Conservation (phyloP, 2,329 filamentous ascomycete genomes). For the Cryphonectria naterciae region DNA sequence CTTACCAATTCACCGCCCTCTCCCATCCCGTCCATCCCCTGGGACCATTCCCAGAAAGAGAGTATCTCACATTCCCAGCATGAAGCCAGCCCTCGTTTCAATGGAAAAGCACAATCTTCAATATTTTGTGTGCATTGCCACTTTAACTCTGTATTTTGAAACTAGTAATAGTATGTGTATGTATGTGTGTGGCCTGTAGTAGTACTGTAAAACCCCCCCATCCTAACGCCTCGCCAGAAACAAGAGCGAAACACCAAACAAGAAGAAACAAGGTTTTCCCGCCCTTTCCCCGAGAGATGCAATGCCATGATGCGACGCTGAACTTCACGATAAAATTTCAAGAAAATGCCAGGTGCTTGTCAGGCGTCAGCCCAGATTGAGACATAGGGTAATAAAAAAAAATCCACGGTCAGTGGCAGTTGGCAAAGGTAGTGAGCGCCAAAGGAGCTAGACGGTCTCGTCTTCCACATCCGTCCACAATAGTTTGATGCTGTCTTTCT, state of each 20-base stretch:
- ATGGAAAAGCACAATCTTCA: background rate
- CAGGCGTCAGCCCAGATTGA: background rate
- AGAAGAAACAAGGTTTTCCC: no score
- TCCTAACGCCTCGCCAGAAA: slow-evolving; percentile 19
- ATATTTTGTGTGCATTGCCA: slow-evolving; percentile 2
- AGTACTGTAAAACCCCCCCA: background rate
- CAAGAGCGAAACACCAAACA: background rate
- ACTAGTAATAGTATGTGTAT: background rate
- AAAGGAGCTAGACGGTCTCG: background rate
- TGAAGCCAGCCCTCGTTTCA: background rate
- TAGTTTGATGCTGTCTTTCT: background rate
- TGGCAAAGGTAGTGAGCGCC: background rate
- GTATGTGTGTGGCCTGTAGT: background rate
- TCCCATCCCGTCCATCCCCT: no score
- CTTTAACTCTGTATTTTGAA: slow-evolving; percentile 2
- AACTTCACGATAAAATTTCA: background rate
- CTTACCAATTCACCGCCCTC: no score
- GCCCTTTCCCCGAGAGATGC: slow-evolving; percentile 1
- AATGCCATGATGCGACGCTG: slow-evolving; percentile 17
- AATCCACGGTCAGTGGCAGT: background rate
- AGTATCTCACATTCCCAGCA: background rate
- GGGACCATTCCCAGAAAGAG: no score
- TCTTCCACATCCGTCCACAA: background rate
- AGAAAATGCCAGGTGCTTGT: slow-evolving; percentile 1
- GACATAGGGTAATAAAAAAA: background rate